Evolutionary conservation across 2,329 filamentous ascomycete species (phyloP), one percentile per base, ranked within the genome.

Genomic region (Lachnellula willkommii): DNA sequence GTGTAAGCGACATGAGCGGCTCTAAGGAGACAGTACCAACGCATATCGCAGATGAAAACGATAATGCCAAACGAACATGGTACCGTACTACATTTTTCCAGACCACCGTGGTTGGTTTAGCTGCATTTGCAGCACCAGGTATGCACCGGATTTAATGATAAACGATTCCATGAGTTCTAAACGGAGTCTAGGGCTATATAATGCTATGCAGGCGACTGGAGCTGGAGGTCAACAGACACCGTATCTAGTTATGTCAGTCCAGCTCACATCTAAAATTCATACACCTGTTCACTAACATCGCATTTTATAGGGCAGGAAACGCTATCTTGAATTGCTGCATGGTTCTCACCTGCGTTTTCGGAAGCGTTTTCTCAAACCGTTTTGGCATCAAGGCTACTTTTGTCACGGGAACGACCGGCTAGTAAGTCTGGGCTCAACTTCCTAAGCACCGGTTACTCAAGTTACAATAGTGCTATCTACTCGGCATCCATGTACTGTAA

Each of bases 161-260:
- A 20, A 20, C 20, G 20, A 20, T 20, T 20, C 20, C 20, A 20
- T 20, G 20, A 2, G 20, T 20, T 20, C 20, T 20, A 2, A 20
- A 20, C 20, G 20, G 20, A 20, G 20, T 20, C 72, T 71, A 24
- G 58, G 72, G 6, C 70, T 74, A 57, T 76, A 73, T 73, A 71
- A 66, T 56, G 74, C 74, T 20, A 74, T 76, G 65, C 72, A 74
- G 26, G 68, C 67, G 1, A 63, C 74, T 0, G 74, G 74, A 1
- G 74, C 72, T 3, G 74, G 74, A 15, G 74, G 74, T 12, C 70
- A 72, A 24, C 77, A 83, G 14, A 36, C 35, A 3, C 35, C 35
- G 14, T 36, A 36, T 59, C 74, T 89, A 2, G 81, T 89, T 53
- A 89, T 70, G 65, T 67, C 57, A 36, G 14, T 47, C 28, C n/a